Conservation (phyloP, 352 stramenopile species). For the Plasmopara viticola region DNA sequence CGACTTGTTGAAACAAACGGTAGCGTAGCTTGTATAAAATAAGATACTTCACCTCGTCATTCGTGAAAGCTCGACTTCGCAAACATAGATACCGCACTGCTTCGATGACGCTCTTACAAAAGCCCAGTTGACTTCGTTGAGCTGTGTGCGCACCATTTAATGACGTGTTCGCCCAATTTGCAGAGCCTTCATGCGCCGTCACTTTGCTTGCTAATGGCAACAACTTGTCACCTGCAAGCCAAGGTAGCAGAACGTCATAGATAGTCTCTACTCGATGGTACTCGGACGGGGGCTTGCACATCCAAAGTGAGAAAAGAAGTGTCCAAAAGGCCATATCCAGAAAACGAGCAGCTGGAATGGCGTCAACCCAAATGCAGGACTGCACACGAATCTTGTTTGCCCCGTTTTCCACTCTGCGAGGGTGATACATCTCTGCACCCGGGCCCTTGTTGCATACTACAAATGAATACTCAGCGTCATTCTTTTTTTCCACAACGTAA, state of each 20-base stretch:
- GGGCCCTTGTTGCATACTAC: conserved; percentile 87
- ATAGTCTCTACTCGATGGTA: conserved; percentile 84
- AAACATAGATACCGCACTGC: conserved; percentile 67
- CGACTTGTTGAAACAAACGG: conserved; percentile 50
- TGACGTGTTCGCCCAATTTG: conserved; percentile 25
- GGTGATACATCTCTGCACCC: conserved; percentile 81
- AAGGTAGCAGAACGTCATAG: conserved; percentile 87
- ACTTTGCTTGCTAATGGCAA: conserved; percentile 48
- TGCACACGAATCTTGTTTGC: conserved; percentile 72
- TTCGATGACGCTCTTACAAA: conserved; percentile 80
- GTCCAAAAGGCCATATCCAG: conserved; percentile 85
- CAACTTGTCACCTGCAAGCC: conserved; percentile 70
- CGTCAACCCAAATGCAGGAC: conserved; percentile 59
- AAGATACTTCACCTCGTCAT: conserved; percentile 56
- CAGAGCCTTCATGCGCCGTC: conserved; percentile 11
- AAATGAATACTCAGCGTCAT: conserved; percentile 57
- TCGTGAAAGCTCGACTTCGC: conserved; percentile 45
- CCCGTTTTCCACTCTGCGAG: conserved; percentile 17
- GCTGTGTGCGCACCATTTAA: conserved; percentile 43
- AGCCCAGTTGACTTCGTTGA: conserved; percentile 69
- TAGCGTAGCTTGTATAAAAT: conserved; percentile 69
- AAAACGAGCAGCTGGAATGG: conserved; percentile 53
- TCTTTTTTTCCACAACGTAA: conserved; percentile 75
- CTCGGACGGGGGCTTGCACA: conserved; percentile 77
- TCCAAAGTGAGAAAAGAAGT: conserved; percentile 78